These are phyloP conservation scores for Phycomyces blakesleeanus DNA, from an alignment of 192 early-diverging fungal species.

Conservation along the genomic window DNA sequence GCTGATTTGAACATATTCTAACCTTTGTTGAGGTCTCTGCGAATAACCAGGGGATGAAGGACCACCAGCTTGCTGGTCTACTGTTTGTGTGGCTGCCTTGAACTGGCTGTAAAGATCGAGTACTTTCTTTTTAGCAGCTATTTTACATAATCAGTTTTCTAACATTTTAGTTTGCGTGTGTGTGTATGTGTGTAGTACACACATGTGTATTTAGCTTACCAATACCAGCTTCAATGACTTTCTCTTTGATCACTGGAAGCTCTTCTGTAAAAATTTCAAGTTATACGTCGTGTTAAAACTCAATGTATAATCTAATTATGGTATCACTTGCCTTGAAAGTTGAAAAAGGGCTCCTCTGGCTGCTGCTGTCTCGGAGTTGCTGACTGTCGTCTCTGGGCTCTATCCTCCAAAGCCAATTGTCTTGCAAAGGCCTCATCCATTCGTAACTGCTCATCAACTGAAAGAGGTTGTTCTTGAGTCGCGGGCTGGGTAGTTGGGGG, in stretches of 20 bases:
- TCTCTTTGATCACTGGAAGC: conserved; percentile 55
- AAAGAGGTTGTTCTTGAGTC: conserved; percentile 19
- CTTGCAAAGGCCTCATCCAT: conserved; percentile 50
- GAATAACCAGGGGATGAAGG: not conserved
- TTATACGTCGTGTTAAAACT: no score
- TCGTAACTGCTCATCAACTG: conserved; percentile 32
- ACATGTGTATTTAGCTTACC: conserved; percentile 32
- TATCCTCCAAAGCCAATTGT: conserved; percentile 43
- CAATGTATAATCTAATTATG: no score
- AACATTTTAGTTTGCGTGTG: not conserved
- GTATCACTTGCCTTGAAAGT: conserved; percentile 9
- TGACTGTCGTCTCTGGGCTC: conserved; percentile 16
- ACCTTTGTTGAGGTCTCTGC: not conserved
- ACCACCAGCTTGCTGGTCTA: not conserved
- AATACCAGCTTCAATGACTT: conserved; percentile 46
- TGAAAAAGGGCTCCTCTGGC: conserved; percentile 9
- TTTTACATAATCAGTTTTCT: not conserved
- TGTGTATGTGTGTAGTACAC: not conserved
- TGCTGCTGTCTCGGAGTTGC: not conserved
- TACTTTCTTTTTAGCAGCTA: conserved; percentile 56
- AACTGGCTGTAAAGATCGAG: conserved; percentile 47
- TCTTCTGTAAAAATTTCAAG: conserved; percentile 33
- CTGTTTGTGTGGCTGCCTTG: conserved; percentile 24
- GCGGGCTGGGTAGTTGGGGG: not conserved
- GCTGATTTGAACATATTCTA: no score